A percentile compares a stretch with the other conserved stretches of the same genome.
phyloP scores from a whole-genome alignment of 176 grass and related monocot genomes.

The Avena atlantica region DNA sequence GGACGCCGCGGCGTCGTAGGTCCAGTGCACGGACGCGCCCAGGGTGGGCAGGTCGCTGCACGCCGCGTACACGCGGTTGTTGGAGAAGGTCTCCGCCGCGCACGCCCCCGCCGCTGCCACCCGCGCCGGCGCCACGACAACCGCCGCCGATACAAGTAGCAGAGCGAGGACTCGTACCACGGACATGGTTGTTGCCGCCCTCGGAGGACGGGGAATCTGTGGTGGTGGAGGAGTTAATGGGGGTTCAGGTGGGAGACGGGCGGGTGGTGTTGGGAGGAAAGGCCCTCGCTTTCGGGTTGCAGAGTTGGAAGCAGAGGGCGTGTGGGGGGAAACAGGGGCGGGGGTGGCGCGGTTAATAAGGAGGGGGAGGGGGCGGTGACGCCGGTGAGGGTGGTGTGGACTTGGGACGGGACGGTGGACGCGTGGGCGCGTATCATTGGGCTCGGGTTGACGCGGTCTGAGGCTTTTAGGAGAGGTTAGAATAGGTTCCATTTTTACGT shows the following conservation, averaged over 20 bases:
- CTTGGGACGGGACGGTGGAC: background rate
- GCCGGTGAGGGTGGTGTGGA: background rate
- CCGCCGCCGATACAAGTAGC: background rate
- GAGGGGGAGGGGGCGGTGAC: background rate
- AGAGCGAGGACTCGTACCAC: background rate
- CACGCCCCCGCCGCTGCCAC: conserved; percentile 30
- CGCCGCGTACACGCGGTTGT: conserved; percentile 48
- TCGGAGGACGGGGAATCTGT: background rate
- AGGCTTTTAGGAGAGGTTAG: background rate
- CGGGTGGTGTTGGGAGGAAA: background rate
- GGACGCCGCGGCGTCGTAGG: conserved; percentile 49
- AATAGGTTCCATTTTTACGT: background rate
- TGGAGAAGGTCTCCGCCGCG: conserved; percentile 46
- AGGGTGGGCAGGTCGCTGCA: conserved; percentile 69
- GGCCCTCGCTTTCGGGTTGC: background rate
- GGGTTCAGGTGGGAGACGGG: background rate
- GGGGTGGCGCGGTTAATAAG: conserved; percentile 49
- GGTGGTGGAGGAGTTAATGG: background rate
- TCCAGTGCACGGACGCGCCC: conserved; percentile 71
- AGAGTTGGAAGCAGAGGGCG: background rate
- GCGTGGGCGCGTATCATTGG: conserved; percentile 2
- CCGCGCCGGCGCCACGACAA: background rate
- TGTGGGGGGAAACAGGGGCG: background rate
- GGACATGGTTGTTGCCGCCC: conserved; percentile 21
- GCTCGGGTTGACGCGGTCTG: conserved; percentile 4